These are phyloP conservation scores for Pseudonitzschia multiseries DNA, from an alignment of 108 stramenopile genomes.

Conservation along the genomic window DNA sequence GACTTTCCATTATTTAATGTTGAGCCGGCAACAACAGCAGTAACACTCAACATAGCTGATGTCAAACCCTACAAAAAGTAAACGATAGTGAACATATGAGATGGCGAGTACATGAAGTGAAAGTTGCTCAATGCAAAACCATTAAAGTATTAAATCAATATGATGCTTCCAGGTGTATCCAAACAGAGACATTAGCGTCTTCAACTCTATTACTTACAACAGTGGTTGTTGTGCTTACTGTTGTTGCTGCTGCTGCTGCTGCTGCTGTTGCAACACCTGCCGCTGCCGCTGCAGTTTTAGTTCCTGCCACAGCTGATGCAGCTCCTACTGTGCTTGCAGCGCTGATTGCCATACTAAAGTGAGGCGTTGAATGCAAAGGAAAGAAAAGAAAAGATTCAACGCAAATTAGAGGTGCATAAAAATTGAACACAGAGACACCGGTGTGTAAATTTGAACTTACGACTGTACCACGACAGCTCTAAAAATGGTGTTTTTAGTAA, in stretches of 20 bases:
- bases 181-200: neutral
- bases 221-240: neutral
- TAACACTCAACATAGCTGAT: neutral
- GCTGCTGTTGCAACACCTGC: conserved; percentile 3
- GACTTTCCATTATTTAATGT: too few relatives aligned
- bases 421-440: too few relatives aligned
- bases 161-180: neutral
- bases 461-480: neutral
- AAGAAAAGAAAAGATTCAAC: too few relatives aligned
- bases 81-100: neutral
- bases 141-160: too few relatives aligned
- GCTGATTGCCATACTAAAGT: neutral
- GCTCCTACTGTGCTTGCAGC: neutral
- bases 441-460: too few relatives aligned
- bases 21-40: neutral
- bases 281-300: neutral
- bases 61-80: neutral
- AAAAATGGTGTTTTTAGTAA: neutral
- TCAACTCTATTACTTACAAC: neutral
- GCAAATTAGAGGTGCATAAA: too few relatives aligned
- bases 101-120: neutral
- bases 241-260: neutral
- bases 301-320: neutral
- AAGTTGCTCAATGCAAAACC: too few relatives aligned
- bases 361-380: too few relatives aligned